Evolutionary conservation across 805 yeast species (phyloP).

Genomic region (Ogataea pilisensis): DNA sequence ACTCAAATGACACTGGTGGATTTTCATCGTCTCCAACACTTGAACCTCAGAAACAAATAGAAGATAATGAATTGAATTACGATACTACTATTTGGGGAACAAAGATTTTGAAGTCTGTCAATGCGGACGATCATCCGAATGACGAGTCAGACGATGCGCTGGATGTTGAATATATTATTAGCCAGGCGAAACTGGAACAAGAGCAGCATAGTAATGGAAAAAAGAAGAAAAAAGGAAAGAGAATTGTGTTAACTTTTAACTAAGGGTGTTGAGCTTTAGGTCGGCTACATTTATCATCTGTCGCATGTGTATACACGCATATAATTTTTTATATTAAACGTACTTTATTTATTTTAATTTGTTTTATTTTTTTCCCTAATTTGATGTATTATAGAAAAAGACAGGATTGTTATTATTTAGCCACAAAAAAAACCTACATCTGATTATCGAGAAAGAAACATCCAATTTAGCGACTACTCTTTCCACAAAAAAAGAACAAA

Average conservation of each 20-base stretch:
- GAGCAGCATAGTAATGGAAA: constrained; percentile 28
- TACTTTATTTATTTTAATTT: too few species aligned
- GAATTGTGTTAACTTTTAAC: constrained; percentile 26
- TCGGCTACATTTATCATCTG: too few species aligned
- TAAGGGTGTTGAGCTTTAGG: too few species aligned
- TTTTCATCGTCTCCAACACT: neutral
- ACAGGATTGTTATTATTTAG: too few species aligned
- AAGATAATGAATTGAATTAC: constrained; percentile 11
- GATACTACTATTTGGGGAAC: constrained; percentile 77
- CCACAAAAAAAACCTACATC: too few species aligned
- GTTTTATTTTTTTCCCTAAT: too few species aligned
- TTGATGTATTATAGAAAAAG: too few species aligned
- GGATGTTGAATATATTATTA: constrained; percentile 42
- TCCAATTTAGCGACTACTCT: neutral
- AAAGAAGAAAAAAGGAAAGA: constrained; percentile 46
- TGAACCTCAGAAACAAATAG: constrained; percentile 5
- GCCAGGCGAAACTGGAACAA: constrained; percentile 48
- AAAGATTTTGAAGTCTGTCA: constrained; percentile 37
- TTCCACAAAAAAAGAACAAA: neutral
- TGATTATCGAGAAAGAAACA: too few species aligned
- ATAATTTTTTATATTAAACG: too few species aligned
- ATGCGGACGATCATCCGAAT: constrained; percentile 31
- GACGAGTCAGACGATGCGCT: constrained; percentile 41
- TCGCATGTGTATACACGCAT: too few species aligned
- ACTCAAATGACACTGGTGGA: too few species aligned